Evolutionary conservation across 1,284 basidiomycete species (phyloP), one percentile per base, ranked within the genome.

Genomic region (Ustilago sp.): DNA sequence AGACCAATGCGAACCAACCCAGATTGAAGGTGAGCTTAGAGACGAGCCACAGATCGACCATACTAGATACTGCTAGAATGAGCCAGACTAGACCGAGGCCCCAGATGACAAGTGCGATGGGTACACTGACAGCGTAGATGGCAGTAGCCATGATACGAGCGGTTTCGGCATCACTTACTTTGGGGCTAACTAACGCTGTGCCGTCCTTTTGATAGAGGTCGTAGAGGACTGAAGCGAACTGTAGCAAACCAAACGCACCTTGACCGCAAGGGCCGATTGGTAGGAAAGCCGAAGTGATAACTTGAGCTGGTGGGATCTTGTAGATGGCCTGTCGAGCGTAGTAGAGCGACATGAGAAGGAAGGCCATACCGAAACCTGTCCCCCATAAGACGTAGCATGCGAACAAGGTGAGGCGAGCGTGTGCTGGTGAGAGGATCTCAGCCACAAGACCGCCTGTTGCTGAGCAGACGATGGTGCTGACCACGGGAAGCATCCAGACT

Each of bases 391-490:
- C 77, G 74, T 83, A 87, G 8, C 89, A 89, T 43, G 89, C 86
- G 15, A 88, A 83, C 31, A 90, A 72, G 6, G 91, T 92, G 34
- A 91, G 80, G 39, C 64, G 55, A 4, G 91, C 91, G 68, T 89
- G 88, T 0, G 83, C 67, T 0, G 87, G 84, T 34, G 89, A 89
- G 74, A 89, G 88, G 2, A 89, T 87, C 4, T 87, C 77, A 1
- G 91, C 89, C 7, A 93, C 86, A 50, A 91, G 83, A 0, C 89
- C 90, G 2, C 92, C 92, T 0, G 90, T 88, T 1, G 92, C 90
- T 0, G 91, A 88, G 0, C 89, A 89, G 80, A 93, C 93, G 43
- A 92, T 89, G 0, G 91, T 88, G 0, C 92, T 89, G 3, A 93
- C 91, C 8, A 93, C 89, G 0, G 93, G 93, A 48, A 93, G 89